Conservation (phyloP, 2,329 filamentous ascomycete species). For the Microcera coccophila region DNA sequence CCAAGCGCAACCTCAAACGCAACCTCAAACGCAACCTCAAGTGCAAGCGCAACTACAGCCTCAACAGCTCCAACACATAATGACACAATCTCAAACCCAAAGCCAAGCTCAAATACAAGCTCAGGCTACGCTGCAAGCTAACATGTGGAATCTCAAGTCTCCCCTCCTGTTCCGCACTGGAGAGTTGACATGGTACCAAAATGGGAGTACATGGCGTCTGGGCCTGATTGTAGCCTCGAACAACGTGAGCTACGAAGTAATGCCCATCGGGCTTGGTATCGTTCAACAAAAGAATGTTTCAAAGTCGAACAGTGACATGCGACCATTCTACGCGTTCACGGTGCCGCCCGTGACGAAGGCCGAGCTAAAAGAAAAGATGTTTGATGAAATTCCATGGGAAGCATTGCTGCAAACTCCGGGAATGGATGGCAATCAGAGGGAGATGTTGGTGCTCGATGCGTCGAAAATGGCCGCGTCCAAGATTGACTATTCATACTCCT, state of each 20-base stretch:
- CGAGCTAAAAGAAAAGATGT: conserved; percentile 37
- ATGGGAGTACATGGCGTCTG: conserved; percentile 45
- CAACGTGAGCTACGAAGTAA: conserved; percentile 33
- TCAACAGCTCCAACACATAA: conserved; percentile 15
- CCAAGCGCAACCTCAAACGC: conserved; percentile 10
- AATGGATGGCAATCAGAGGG: conserved; percentile 36
- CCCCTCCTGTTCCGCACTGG: conserved; percentile 43
- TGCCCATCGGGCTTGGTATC: conserved; percentile 39
- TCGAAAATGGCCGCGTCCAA: conserved; percentile 50
- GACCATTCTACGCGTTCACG: conserved; percentile 50
- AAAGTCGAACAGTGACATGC: conserved; percentile 41
- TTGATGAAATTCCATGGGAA: conserved; percentile 44
- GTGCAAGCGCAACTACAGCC: conserved; percentile 13
- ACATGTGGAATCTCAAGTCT: conserved; percentile 32
- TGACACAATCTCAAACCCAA: conserved; percentile 12
- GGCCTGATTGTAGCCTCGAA: conserved; percentile 39
- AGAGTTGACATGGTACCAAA: conserved; percentile 50
- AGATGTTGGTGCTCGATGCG: conserved; percentile 45
- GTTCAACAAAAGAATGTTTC: conserved; percentile 37
- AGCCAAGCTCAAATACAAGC: conserved; percentile 18
- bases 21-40: conserved; percentile 13
- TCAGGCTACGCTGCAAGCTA: conserved; percentile 13
- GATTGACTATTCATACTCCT: conserved; percentile 47
- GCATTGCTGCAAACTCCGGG: conserved; percentile 31
- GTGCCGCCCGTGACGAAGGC: conserved; percentile 42